A percentile compares a stretch with the other conserved stretches of the same genome.
These are phyloP conservation scores for Suillus subalutaceus DNA, from an alignment of 768 basidiomycete species.

Conservation along the genomic window DNA sequence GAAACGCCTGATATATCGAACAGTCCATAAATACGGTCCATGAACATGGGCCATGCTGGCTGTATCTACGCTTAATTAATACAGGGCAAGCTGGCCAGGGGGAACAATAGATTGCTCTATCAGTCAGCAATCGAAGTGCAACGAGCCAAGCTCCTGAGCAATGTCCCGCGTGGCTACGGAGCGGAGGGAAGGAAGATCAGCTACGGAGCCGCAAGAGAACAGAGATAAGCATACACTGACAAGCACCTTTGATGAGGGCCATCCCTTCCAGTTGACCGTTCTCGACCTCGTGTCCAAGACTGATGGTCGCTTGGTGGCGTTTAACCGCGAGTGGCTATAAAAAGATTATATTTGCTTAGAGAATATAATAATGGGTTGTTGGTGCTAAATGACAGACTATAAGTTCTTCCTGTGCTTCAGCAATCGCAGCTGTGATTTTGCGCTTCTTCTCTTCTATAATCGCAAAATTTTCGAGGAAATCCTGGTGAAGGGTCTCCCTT, in stretches of 20 bases:
- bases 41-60: no score
- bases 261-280: conserved; percentile 28
- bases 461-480: conserved; percentile 29
- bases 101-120: no score
- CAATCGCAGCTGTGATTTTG: conserved; percentile 28
- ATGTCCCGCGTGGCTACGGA: not conserved
- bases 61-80: no score
- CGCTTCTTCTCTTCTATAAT: conserved; percentile 31
- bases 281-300: conserved; percentile 24
- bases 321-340: conserved; percentile 29
- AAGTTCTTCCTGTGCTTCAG: conserved; percentile 25
- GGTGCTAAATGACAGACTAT: conserved; percentile 22
- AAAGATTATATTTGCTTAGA: not conserved
- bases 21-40: no score
- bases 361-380: not conserved
- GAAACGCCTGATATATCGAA: no score
- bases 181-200: not conserved
- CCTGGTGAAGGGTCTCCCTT: conserved; percentile 30
- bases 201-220: not conserved
- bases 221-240: conserved; percentile 21
- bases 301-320: conserved; percentile 30
- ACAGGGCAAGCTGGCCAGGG: not conserved
- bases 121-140: not conserved
- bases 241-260: conserved; percentile 21
- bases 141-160: not conserved